Base-by-base conservation (phyloP, 1,139 yeast species). In the Yamadazyma triangularis region DNA sequence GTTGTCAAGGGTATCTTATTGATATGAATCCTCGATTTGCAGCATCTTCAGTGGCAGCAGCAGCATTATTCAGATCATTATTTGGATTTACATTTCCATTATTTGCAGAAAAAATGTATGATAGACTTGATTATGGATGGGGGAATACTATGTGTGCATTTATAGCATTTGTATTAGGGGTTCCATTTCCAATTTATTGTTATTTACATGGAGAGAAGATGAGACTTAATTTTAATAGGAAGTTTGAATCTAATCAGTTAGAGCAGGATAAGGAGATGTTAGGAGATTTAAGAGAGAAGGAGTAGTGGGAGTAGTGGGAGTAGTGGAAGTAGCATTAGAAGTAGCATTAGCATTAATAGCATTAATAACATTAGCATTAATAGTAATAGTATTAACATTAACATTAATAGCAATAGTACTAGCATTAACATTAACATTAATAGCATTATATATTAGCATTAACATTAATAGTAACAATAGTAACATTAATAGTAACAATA, bases 41-140 rank as follows among this genome's bases (percentile, higher is more conserved):
- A 0, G 72, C 73, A 3, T 60, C 67, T 23, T 60, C 70, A 7
- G 68, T 65, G 6, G 71, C 72, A 2, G 72, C 73, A 1, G 71
- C 71, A 1, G 71, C 73, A n/a, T 54, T 67, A 26, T 66, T 64
- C 45, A 48, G 73, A 32, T 62, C 67, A 9, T 44, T 64, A 21
- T 63, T 66, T 42, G 73, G 72, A 4, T 65, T 64, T 38, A 47
- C 56, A 29, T 65, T 66, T 47, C 73, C 73, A 2, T 46, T 66
- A 14, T 63, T 65, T 43, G 73, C 73, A 8, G 43, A 48, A 23
- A 47, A 53, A 26, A 64, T 67, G 70, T 67, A 66, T 36, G 53
- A 44, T 16, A 51, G 45, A 24, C 40, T 67, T 37, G 65, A 63
- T 4, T 65, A 65, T 39, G 73, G 72, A 5, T 65, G 72, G 72